phyloP scores from a whole-genome alignment of 768 basidiomycete species.

The Zangia roseola region DNA sequence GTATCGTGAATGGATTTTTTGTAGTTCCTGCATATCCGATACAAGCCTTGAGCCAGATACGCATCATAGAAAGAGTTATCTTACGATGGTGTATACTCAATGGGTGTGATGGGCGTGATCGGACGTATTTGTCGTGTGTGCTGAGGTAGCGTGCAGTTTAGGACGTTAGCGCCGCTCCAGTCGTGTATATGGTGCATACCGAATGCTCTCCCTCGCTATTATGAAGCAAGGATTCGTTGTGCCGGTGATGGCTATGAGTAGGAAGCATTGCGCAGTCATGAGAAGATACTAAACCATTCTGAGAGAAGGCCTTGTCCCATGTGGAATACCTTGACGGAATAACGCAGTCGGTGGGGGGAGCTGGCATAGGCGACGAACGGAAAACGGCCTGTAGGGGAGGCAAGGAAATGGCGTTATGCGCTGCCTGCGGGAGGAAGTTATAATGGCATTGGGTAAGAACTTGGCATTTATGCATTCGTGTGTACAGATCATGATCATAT shows the following conservation, averaged over 20 bases:
- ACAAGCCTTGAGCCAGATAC: conserved; percentile 11
- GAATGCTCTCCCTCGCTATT: conserved; percentile 28
- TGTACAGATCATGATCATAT: conserved; percentile 36
- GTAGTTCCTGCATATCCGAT: conserved; percentile 24
- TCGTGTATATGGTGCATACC: conserved; percentile 20
- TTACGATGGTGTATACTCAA: conserved; percentile 34
- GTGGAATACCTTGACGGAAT: conserved; percentile 33
- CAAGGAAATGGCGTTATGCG: conserved; percentile 19
- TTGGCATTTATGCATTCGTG: conserved; percentile 38
- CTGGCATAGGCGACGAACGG: conserved; percentile 30
- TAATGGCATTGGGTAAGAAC: conserved; percentile 33
- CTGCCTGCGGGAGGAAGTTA: conserved; percentile 28
- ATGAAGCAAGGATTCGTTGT: conserved; percentile 19
- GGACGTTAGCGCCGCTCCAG: conserved; percentile 11
- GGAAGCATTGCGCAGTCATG: conserved; percentile 33
- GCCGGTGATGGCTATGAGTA: conserved; percentile 31
- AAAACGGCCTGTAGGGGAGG: conserved; percentile 22
- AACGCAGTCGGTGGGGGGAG: conserved; percentile 24
- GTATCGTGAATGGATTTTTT: conserved; percentile 33
- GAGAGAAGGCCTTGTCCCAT: conserved; percentile 36
- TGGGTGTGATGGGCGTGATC: conserved; percentile 36
- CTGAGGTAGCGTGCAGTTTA: conserved; percentile 14
- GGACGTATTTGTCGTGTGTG: conserved; percentile 31
- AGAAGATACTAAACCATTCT: conserved; percentile 39
- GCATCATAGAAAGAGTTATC: conserved; percentile 12